Evolutionary conservation across 441 rosid species (phyloP).

Genomic region (Populus trichocarpa): DNA sequence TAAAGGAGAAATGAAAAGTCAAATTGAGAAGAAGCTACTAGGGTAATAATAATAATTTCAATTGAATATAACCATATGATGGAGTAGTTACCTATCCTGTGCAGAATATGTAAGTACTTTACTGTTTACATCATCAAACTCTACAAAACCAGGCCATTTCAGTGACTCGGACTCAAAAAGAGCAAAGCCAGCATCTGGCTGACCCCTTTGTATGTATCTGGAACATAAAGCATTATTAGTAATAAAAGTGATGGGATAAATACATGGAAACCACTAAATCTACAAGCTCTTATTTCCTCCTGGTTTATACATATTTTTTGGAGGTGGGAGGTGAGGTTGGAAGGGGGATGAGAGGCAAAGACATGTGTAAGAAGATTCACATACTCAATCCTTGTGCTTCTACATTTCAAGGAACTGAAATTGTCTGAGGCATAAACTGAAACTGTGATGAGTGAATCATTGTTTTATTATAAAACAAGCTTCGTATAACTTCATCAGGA

Average conservation of each 20-base stretch:
- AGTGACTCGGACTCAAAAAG: constrained; percentile 68
- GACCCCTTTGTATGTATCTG: constrained; percentile 56
- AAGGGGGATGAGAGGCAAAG: neutral
- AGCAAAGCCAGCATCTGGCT: constrained; percentile 63
- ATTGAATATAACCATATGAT: neutral
- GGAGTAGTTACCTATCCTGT: constrained; percentile 44
- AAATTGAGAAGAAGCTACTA: constrained; percentile 3
- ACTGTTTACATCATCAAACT: constrained; percentile 77
- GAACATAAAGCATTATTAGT: constrained; percentile 2
- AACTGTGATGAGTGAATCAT: constrained; percentile 72
- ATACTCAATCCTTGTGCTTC: constrained; percentile 67
- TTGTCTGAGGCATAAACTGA: constrained; percentile 72
- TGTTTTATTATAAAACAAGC: constrained; percentile 73
- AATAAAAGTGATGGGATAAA: neutral
- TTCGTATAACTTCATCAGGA: constrained; percentile 73
- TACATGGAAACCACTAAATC: neutral
- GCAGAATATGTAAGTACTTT: constrained; percentile 70
- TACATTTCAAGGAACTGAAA: constrained; percentile 71
- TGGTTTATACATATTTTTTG: neutral
- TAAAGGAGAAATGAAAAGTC: neutral
- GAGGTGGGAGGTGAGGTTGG: neutral
- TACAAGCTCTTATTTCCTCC: constrained; percentile 1
- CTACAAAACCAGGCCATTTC: constrained; percentile 80
- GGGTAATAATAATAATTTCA: neutral
- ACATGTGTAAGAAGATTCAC: constrained; percentile 5